phyloP scores from a whole-genome alignment of 2,329 filamentous ascomycete genomes.

The Bertia moriformis region DNA sequence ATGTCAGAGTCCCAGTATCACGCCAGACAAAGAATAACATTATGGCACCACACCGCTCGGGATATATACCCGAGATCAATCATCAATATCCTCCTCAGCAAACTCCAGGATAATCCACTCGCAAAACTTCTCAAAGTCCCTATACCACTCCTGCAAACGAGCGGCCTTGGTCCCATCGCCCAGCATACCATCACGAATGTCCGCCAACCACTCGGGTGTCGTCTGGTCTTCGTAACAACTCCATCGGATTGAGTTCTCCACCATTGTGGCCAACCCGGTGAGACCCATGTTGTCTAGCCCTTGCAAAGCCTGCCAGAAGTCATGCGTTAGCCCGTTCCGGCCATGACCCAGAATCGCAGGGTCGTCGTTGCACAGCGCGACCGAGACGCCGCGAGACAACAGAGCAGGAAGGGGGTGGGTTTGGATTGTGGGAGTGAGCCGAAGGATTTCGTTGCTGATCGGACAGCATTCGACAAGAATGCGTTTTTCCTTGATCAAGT shows the following conservation, averaged over 20 bases:
- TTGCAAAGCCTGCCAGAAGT: constrained; percentile 88
- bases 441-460: constrained; percentile 76
- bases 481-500: constrained; percentile 75
- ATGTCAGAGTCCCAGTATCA: no score
- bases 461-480: constrained; percentile 85
- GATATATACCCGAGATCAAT: no score
- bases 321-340: constrained; percentile 69
- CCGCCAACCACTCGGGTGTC: constrained; percentile 54
- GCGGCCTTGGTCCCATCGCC: constrained; percentile 58
- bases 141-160: constrained; percentile 63
- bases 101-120: constrained; percentile 77
- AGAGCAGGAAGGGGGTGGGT: constrained; percentile 72
- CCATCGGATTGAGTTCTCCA: constrained; percentile 87
- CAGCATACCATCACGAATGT: constrained; percentile 59
- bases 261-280: constrained; percentile 70
- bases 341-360: constrained; percentile 78
- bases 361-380: constrained; percentile 79
- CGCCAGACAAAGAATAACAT: no score
- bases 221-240: constrained; percentile 72
- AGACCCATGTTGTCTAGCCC: constrained; percentile 85
- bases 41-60: not conserved
- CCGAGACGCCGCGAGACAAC: constrained; percentile 69
- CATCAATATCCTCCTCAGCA: constrained; percentile 27
- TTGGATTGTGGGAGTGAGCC: constrained; percentile 63
- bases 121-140: constrained; percentile 80